Base-by-base conservation (phyloP, 2,329 filamentous ascomycete genomes). In the Ophiostoma sp. region DNA sequence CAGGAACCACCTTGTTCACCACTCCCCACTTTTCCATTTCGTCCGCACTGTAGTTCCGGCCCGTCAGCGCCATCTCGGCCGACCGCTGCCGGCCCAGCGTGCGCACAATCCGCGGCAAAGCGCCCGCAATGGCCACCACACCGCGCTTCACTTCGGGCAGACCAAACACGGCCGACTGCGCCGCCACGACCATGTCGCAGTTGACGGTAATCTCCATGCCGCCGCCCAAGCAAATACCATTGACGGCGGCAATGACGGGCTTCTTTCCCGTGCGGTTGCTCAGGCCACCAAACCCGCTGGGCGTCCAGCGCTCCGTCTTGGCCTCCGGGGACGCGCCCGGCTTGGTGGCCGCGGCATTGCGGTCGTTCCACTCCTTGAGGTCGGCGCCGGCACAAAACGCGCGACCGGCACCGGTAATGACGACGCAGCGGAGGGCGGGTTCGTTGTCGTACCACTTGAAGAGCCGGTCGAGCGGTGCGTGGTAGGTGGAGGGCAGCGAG, bases 191-290 rank as follows among this genome's bases (percentile, higher is more conserved):
- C 73, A 95, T 82, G 83, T 96, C 93, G 75, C 87, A 88, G 81
- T 94, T 93, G 68, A 92, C 83, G 15, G 89, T 86, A 83, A 94
- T 93, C 83, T 95, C 93, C 81, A 92, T 90, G 1, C 92, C 93
- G 71, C 92, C 93, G 48, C 93, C 93, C 63, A 93, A 86, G 73
- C 91, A 92, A 22, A 92, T 83, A 7, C 93, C 93, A 78, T 94
- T 93, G 25, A 95, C 91, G 0, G 92, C 93, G 1, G 90, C 91
- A 36, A 95, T 87, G 72, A 95, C 85, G 6, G 93, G 93, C 78
- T 95, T 95, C 81, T 89, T 89, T 66, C 92, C 92, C 5, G 82
- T 80, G 33, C 92, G 85, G 75, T 92, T 89, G 71, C 88, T 89
- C 42, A 94, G 82, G 0, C 87, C 91, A 31, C 89, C 91, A 74